Conservation (phyloP, 306 rosid genomes). For the Medicago lupulina region DNA sequence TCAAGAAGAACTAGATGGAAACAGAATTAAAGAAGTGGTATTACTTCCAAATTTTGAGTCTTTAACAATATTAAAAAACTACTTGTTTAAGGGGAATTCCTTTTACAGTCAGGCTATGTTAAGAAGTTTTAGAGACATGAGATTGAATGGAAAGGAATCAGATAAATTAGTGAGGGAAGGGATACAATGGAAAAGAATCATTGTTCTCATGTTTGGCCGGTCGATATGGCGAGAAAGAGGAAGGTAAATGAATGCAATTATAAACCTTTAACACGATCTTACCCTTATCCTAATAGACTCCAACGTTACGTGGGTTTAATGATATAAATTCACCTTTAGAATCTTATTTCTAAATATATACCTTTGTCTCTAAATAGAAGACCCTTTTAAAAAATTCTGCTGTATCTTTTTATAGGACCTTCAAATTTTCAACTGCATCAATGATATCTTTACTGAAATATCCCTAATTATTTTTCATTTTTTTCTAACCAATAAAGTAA, state of each 20-base stretch:
- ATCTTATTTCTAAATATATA: background rate
- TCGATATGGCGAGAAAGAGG: background rate
- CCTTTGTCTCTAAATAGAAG: background rate
- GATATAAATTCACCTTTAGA: background rate
- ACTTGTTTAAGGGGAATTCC: background rate
- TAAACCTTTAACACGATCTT: background rate
- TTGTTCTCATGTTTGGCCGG: background rate
- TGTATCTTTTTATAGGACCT: background rate
- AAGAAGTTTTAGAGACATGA: constrained; percentile 2
- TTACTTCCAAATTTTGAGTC: constrained; percentile 1
- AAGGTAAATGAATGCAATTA: background rate
- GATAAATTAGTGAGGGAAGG: background rate
- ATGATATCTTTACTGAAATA: background rate
- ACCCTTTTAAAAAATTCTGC: background rate
- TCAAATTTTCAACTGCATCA: background rate
- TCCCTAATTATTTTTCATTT: background rate
- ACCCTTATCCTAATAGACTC: background rate
- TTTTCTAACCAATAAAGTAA: background rate
- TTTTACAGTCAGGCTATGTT: background rate
- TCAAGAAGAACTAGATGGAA: background rate
- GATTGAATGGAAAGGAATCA: background rate
- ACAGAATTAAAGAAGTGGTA: background rate
- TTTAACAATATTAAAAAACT: background rate
- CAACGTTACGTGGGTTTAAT: background rate
- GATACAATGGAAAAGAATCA: background rate